Base-by-base conservation (phyloP, 2,329 filamentous ascomycete genomes). In the Claviceps fusiformis region DNA sequence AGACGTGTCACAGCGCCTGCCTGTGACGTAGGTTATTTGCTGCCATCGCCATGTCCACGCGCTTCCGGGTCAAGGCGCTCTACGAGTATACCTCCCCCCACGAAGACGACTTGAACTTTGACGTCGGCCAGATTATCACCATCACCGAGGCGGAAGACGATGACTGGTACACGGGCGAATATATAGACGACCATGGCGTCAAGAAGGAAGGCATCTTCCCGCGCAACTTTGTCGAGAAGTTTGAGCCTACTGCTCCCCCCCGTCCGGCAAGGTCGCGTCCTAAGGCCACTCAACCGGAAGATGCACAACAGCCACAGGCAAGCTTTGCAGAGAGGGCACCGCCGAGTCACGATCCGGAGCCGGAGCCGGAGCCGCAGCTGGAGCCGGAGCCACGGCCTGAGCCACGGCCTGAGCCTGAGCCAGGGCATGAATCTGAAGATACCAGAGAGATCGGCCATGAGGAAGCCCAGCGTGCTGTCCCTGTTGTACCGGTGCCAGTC, bases 221-320 rank as follows among this genome's bases (percentile, higher is more conserved):
- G 53, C 86, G 87, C 68, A 98, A 97, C 73, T 98, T 98, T 68
- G 93, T 98, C 65, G 93, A 98, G 71, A 89, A 86, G 72, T 95
- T 89, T 71, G 92, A 97, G 69, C 93, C 93, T 43, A 86, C 84
- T 55, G 86, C 92, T 59, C 93, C 93, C 57, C 89, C 91, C 57
- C 83, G 93, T 57, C 93, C 93, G 56, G 79, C 81, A 59, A 83
- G 93, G 64, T 76, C 81, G 17, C 84, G 88, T 61, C 72, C 79
- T 53, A 91, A 86, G 55, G 62, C 67, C 58, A 60, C 68, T 53
- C 63, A 66, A 27, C 64, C 73, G 55, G 71, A 67, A 49, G 63
- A 62, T 13, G 50, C 70, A 51, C 67, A 70, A 58, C 67, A 68
- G 10, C 24, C 56, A 9, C 46, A 63, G 37, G 58, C 59, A 54